Base-by-base conservation (phyloP, 768 basidiomycete species). In the Tylopilus intermedius region DNA sequence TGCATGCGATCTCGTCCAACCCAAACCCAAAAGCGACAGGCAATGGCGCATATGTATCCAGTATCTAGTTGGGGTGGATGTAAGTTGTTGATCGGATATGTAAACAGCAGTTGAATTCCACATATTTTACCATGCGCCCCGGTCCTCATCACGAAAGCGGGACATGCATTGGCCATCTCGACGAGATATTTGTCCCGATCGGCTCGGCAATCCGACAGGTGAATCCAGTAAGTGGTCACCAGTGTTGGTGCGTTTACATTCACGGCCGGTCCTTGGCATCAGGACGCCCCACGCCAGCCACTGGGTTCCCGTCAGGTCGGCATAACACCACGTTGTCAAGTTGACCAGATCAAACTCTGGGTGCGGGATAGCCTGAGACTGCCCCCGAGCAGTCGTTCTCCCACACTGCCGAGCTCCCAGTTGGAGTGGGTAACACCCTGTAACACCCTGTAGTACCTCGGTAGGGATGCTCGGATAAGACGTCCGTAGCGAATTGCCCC, bases 21-120 rank as follows among this genome's bases (percentile, higher is more conserved):
- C 18, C 40, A 40, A 43, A 6, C 51, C 38, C 52, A 63, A 64
- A 64, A 63, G 64, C 61, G 61, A 50, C 56, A 40, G 46, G 4
- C 35, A 40, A 45, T 57, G 54, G 52, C 55, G 22, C 49, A 55
- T 50, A 37, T 48, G 50, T 62, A 65, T 56, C 18, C 27, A 41
- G 24, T 45, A 64, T 54, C 41, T 51, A 37, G 45, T 43, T 11
- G 38, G 10, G 48, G 45, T 7, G 40, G 33, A 47, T 61, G 49
- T 58, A 54, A 39, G 35, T 21, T 50, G 11, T 30, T 30, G 30
- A 24, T 5, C 1, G 8, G 33, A 55, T 49, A 27, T 29, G 29
- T 32, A 44, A 7, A 10, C 35, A 10, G 38, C 2, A 13, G 21
- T 22, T 14, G 41, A 26, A 37, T 38, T 3, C 5, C 8, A 26